Percentiles rank a stretch among this genome's conserved stretches.
Conservation (phyloP, 2,329 filamentous ascomycete genomes). For the Alternaria tenuissima region DNA sequence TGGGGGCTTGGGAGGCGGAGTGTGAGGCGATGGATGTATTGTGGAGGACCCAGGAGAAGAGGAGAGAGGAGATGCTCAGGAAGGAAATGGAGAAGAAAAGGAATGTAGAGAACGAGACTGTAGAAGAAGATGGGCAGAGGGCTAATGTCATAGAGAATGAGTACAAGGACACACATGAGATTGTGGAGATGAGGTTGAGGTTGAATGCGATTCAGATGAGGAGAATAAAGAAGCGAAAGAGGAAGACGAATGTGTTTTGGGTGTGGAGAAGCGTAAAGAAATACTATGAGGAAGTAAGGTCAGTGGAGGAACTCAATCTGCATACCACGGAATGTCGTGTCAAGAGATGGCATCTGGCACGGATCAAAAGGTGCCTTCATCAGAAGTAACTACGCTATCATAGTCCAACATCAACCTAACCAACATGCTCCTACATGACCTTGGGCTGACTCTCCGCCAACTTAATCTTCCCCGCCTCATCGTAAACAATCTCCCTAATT, state of each 20-base stretch:
- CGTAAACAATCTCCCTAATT: constrained; percentile 77
- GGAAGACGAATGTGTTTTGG: not conserved
- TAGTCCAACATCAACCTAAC: not conserved
- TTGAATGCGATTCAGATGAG: not conserved
- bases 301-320: not conserved
- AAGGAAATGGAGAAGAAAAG: not conserved
- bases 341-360: not conserved
- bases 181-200: not conserved
- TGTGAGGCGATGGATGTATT: not conserved
- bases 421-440: constrained; percentile 18
- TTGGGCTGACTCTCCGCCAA: constrained; percentile 44
- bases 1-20: not conserved
- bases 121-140: not conserved
- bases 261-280: not conserved
- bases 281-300: not conserved
- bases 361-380: not conserved
- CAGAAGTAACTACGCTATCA: not conserved
- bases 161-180: not conserved
- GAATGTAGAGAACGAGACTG: not conserved
- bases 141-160: not conserved
- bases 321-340: not conserved
- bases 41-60: not conserved
- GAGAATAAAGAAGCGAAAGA: not conserved
- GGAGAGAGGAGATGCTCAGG: not conserved
- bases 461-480: constrained; percentile 68